Percentiles rank a stretch among this genome's conserved stretches.
Evolutionary conservation across 306 rosid species (phyloP).

Genomic region (Acmispon strigosus): DNA sequence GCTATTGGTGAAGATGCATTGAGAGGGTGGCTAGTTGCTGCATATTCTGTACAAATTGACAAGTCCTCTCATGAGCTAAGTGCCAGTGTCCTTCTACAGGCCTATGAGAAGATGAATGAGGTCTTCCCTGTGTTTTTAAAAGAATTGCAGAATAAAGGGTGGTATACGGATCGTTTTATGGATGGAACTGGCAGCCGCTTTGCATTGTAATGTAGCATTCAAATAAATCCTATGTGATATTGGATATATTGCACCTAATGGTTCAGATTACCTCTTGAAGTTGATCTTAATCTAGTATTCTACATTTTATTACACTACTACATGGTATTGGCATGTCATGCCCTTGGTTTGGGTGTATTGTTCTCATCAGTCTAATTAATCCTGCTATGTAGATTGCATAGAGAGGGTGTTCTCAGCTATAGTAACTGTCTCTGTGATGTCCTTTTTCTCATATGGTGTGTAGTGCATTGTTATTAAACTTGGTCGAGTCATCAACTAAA

Average conservation of each 20-base stretch:
- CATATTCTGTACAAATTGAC: slow-evolving; percentile 41
- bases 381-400: too few relatives aligned
- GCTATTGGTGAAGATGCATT: slow-evolving; percentile 81
- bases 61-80: slow-evolving; percentile 37
- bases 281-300: too few relatives aligned
- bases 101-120: slow-evolving; percentile 65
- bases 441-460: too few relatives aligned
- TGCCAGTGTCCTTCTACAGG: slow-evolving; percentile 33
- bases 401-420: too few relatives aligned
- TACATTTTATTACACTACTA: too few relatives aligned
- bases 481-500: too few relatives aligned
- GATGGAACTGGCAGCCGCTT: slow-evolving; percentile 70
- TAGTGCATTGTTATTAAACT: too few relatives aligned
- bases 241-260: neutral
- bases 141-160: slow-evolving; percentile 66
- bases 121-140: slow-evolving; percentile 48
- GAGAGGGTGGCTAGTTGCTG: slow-evolving; percentile 88
- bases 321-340: neutral
- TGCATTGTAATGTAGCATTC: slow-evolving; percentile 22
- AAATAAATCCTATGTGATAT: neutral
- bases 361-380: too few relatives aligned
- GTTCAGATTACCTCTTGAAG: neutral
- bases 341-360: too few relatives aligned
- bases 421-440: too few relatives aligned
- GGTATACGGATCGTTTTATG: slow-evolving; percentile 84